A percentile compares a stretch with the other conserved stretches of the same genome.
Conservation (phyloP, 2,329 filamentous ascomycete genomes). For the Claviceps arundinis region DNA sequence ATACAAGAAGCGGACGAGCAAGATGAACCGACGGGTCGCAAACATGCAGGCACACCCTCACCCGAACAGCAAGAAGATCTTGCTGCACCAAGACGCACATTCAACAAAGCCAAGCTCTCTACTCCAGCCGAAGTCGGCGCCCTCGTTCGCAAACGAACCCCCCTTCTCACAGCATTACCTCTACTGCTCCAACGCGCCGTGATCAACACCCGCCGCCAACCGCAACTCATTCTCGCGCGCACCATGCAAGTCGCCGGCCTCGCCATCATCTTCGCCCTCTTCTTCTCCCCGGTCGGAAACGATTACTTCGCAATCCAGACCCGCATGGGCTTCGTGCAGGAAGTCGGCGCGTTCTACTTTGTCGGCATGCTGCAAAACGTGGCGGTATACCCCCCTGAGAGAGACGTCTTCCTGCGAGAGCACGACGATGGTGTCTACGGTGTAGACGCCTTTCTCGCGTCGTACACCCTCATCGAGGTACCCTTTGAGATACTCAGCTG, state of each 20-base stretch:
- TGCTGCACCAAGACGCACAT: constrained; percentile 23
- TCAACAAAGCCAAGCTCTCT: constrained; percentile 35
- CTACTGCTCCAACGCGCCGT: constrained; percentile 53
- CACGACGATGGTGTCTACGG: constrained; percentile 61
- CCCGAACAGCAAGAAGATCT: constrained; percentile 5
- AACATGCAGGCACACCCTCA: background rate
- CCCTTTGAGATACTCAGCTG: constrained; percentile 57
- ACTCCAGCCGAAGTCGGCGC: constrained; percentile 61
- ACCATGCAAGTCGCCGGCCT: constrained; percentile 55
- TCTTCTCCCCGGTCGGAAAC: constrained; percentile 57
- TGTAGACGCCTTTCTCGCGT: constrained; percentile 55
- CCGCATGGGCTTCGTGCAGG: constrained; percentile 59
- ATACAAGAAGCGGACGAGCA: constrained; percentile 18
- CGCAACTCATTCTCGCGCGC: constrained; percentile 48
- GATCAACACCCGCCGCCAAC: constrained; percentile 57
- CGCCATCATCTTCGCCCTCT: constrained; percentile 48
- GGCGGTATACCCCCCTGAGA: constrained; percentile 56
- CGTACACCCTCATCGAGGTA: constrained; percentile 57
- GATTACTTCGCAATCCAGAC: constrained; percentile 61
- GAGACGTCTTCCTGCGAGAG: constrained; percentile 67
- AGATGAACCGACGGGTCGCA: background rate
- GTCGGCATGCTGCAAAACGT: constrained; percentile 72
- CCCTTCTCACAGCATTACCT: constrained; percentile 50
- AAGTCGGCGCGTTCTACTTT: constrained; percentile 59
- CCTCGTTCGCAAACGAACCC: constrained; percentile 48